Conservation (phyloP, 768 basidiomycete species). For the Tubosaeta sp. region DNA sequence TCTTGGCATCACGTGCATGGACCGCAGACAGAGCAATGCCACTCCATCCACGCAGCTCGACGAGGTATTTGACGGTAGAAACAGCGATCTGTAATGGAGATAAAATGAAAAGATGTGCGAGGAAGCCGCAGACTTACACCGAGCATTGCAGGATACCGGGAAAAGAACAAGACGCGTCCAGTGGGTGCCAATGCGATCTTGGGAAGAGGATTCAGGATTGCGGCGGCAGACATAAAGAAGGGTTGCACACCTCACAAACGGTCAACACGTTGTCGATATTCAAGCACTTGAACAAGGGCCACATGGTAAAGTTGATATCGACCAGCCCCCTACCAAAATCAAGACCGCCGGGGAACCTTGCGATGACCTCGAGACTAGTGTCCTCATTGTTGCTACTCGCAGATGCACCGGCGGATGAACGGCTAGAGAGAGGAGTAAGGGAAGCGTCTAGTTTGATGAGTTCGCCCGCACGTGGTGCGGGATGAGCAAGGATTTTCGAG, state of each 20-base stretch:
- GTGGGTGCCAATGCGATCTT: constrained; percentile 85
- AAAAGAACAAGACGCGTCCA: constrained; percentile 83
- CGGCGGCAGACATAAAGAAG: neutral
- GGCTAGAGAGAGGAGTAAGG: constrained; percentile 41
- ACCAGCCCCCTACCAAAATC: constrained; percentile 90
- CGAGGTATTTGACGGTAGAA: constrained; percentile 85
- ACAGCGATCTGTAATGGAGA: constrained; percentile 64
- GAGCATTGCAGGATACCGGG: constrained; percentile 87
- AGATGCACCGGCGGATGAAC: constrained; percentile 42
- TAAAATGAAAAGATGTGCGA: neutral
- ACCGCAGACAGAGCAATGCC: constrained; percentile 81
- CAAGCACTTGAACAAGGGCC: constrained; percentile 91
- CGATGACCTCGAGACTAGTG: constrained; percentile 72
- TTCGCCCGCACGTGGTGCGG: constrained; percentile 83
- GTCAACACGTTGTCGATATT: constrained; percentile 93
- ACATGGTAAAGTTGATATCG: constrained; percentile 95
- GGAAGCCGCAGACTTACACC: constrained; percentile 45
- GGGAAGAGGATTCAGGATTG: neutral
- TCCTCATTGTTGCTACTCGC: constrained; percentile 28
- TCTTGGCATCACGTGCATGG: constrained; percentile 85
- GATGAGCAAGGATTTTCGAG: constrained; percentile 82
- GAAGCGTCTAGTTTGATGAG: constrained; percentile 84
- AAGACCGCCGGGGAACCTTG: constrained; percentile 88
- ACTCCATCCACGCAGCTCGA: constrained; percentile 90
- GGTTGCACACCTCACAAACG: constrained; percentile 68